These are phyloP conservation scores for Penicillium mononematosum DNA, from an alignment of 495 filamentous ascomycete genomes.

Conservation along the genomic window DNA sequence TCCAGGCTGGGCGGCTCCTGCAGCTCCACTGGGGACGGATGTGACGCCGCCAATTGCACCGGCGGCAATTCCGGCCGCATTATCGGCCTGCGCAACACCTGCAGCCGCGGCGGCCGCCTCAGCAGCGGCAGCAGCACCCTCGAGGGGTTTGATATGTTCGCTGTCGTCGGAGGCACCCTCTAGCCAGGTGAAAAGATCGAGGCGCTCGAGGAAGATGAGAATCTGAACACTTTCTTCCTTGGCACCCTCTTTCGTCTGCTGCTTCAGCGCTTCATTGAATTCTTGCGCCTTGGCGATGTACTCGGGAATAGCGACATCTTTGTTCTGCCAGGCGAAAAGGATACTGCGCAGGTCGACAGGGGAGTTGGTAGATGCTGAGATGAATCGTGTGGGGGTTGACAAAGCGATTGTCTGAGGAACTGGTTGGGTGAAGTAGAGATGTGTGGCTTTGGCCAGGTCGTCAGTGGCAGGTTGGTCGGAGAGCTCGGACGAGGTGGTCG, in stretches of 20 bases:
- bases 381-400: conserved; percentile 77
- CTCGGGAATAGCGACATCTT: conserved; percentile 79
- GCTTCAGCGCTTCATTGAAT: conserved; percentile 74
- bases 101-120: conserved; percentile 47
- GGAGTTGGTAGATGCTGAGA: conserved; percentile 57
- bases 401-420: conserved; percentile 67
- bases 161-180: conserved; percentile 84
- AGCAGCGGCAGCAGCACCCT: conserved; percentile 57
- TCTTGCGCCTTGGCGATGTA: conserved; percentile 82
- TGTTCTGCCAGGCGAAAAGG: conserved; percentile 92
- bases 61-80: conserved; percentile 42
- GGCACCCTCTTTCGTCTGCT: conserved; percentile 51
- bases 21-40: conserved; percentile 42
- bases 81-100: conserved; percentile 37
- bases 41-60: conserved; percentile 43
- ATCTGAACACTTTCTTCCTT: conserved; percentile 62
- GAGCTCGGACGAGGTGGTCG: conserved; percentile 64
- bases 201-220: conserved; percentile 81
- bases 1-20: conserved; percentile 53
- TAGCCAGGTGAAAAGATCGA: conserved; percentile 89
- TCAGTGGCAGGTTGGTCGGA: conserved; percentile 43
- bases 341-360: conserved; percentile 88
- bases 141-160: conserved; percentile 86
- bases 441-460: conserved; percentile 72
- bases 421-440: conserved; percentile 73